Evolutionary conservation across 1,284 basidiomycete species (phyloP), one percentile per base, ranked within the genome.

Genomic region (Puccinia hordei): DNA sequence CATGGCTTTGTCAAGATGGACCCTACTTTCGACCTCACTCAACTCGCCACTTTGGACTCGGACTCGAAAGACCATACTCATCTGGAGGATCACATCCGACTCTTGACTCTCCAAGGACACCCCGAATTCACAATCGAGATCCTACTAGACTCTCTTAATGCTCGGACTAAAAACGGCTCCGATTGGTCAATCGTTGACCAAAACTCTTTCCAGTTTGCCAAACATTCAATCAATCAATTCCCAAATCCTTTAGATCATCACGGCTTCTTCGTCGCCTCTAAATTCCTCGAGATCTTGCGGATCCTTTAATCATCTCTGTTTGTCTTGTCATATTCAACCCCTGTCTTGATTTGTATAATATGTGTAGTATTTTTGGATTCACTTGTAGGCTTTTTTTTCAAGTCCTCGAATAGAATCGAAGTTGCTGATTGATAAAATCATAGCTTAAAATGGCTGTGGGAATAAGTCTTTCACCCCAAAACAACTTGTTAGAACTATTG

Each of bases 101-200:
- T 74, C 17, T 5, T 74, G 2, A 24, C 33, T n/a, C 57, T 74
- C 22, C 73, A 74, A 63, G 73, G 53, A 24, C 73, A 74, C n/a
- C 73, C 73, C 4, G 73, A 74, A 33, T 74, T 27, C 51, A 30
- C n/a, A 3, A 1, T n/a, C 17, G 9, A 51, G 17, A 73, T 73
- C 51, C 35, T 73, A 1, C n/a, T 22, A 4, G 69, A 68, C 22
- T 30, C 27, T 1, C 17, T 68, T 4, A 49, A 68, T 24, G 41
- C n/a, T 27, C 19, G 66, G 15, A 68, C 66, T 68, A 35, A 38
- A 9, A 46, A 44, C 24, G 66, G 41, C 13, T 22, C 41, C 12
- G 41, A 49, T 22, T 68, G 41, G 41, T 24, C 41, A 5, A 2
- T 68, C 22, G 27, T 68, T 22, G 66, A 68, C 8, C n/a, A 27